Evolutionary conservation across 2,329 filamentous ascomycete species (phyloP).

Genomic region (Colletotrichum sp.): DNA sequence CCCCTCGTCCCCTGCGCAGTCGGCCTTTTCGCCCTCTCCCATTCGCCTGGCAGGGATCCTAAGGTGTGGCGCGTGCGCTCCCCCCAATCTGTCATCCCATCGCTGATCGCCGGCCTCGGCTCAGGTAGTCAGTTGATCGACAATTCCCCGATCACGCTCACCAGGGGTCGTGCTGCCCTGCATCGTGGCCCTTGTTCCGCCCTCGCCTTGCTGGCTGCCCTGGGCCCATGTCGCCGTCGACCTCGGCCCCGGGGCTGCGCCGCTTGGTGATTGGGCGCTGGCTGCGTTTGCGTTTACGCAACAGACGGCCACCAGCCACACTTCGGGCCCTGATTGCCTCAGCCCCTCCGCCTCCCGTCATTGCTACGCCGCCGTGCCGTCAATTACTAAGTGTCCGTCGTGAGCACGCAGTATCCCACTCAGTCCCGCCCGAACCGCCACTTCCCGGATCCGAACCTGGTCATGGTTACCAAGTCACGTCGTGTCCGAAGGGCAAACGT

Average conservation of each 20-base stretch:
- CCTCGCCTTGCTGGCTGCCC: background rate
- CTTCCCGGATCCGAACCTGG: slow-evolving; percentile 15
- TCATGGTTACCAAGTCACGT: background rate
- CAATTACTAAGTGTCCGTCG: background rate
- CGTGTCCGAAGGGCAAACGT: background rate
- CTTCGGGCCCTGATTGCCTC: background rate
- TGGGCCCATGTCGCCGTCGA: background rate
- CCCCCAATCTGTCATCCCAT: slow-evolving; percentile 18
- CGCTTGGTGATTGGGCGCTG: background rate
- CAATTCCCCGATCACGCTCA: slow-evolving; percentile 10
- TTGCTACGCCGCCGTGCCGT: background rate
- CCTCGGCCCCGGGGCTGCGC: background rate
- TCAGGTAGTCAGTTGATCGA: slow-evolving; percentile 19
- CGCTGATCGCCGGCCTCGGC: slow-evolving; percentile 20
- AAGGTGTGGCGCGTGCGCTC: slow-evolving; percentile 13
- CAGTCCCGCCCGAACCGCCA: slow-evolving; percentile 3
- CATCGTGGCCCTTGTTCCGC: background rate
- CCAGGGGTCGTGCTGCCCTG: slow-evolving; percentile 9
- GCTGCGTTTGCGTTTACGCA: background rate
- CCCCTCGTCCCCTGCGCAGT: background rate
- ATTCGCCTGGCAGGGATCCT: slow-evolving; percentile 8
- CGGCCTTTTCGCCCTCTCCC: background rate
- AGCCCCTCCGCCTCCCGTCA: background rate
- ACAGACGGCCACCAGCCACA: slow-evolving; percentile 5
- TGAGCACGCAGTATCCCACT: background rate